Conservation (phyloP, 306 rosid species). For the Senna siamea region DNA sequence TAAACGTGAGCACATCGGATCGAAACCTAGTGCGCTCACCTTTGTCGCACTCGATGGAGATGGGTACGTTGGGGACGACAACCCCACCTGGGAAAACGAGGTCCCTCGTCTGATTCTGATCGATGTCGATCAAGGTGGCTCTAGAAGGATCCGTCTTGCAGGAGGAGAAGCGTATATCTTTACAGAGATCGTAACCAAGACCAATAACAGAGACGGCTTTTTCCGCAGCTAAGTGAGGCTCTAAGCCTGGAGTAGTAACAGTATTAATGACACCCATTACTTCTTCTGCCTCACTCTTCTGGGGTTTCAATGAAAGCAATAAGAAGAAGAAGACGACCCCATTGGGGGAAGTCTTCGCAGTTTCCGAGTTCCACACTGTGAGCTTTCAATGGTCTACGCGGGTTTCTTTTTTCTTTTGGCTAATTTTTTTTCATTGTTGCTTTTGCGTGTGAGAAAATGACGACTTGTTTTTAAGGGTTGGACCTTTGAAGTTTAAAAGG, state of each 20-base stretch:
- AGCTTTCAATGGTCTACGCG: conserved; percentile 30
- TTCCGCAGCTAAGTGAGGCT: conserved; percentile 68
- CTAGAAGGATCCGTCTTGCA: conserved; percentile 49
- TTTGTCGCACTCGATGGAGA: conserved; percentile 79
- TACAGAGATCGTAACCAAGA: conserved; percentile 72
- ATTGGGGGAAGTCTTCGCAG: conserved; percentile 1
- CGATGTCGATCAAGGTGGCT: conserved; percentile 59
- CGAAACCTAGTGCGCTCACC: conserved; percentile 83
- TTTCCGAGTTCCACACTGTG: neutral
- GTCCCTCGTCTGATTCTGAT: conserved; percentile 54
- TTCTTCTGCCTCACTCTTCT: neutral
- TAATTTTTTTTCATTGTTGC: neutral
- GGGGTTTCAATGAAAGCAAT: neutral
- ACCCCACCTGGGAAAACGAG: conserved; percentile 71
- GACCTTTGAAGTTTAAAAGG: conserved; percentile 17
- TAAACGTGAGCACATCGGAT: conserved; percentile 74
- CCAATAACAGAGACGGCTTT: conserved; percentile 79
- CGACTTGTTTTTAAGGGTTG: conserved; percentile 25
- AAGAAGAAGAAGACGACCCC: conserved; percentile 1
- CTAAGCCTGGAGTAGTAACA: conserved; percentile 39
- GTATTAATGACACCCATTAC: conserved; percentile 43
- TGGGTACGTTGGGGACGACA: conserved; percentile 58
- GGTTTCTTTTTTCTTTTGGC: neutral
- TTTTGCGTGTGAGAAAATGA: conserved; percentile 16
- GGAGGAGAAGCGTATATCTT: conserved; percentile 53